Percentiles rank a stretch among this genome's conserved stretches.
Conservation (phyloP, 2,329 filamentous ascomycete genomes). For the Lecanicillium sp. region DNA sequence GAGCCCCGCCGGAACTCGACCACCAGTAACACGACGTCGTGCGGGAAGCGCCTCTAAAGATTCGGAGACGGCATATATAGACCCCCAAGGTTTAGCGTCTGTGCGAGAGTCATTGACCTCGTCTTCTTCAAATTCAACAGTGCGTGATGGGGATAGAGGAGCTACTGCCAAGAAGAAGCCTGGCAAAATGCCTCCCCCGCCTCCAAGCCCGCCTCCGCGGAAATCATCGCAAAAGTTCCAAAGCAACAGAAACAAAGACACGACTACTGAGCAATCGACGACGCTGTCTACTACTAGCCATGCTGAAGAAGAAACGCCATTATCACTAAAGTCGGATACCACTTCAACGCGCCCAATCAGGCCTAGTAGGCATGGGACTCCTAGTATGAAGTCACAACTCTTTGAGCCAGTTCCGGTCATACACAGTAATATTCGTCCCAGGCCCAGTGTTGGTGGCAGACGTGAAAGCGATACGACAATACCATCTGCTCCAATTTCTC, state of each 20-base stretch:
- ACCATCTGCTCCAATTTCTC: conserved; percentile 19
- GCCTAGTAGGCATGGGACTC: conserved; percentile 61
- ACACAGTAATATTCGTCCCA: conserved; percentile 51
- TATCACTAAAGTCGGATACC: conserved; percentile 13
- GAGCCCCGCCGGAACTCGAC: conserved; percentile 47
- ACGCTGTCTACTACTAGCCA: conserved; percentile 14
- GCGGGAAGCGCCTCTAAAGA: conserved; percentile 47
- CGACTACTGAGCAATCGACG: conserved; percentile 26
- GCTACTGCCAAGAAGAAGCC: conserved; percentile 33
- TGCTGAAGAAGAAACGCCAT: conserved; percentile 18
- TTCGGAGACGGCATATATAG: conserved; percentile 32
- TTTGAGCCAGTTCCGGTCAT: conserved; percentile 45
- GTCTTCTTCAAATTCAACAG: conserved; percentile 64
- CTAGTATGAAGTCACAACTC: conserved; percentile 49
- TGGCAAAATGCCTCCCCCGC: conserved; percentile 34
- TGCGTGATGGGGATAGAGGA: conserved; percentile 41
- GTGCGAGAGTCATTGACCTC: conserved; percentile 64
- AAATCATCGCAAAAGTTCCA: conserved; percentile 51
- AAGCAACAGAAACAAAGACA: conserved; percentile 17
- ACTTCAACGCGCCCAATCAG: conserved; percentile 34
- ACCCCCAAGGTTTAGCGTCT: conserved; percentile 51
- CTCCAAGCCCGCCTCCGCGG: conserved; percentile 53
- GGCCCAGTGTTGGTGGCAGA: conserved; percentile 36
- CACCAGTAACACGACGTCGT: conserved; percentile 51
- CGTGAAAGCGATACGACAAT: conserved; percentile 33